Base-by-base conservation (phyloP, 2,329 filamentous ascomycete species). In the Raffaelea deltoideospora region DNA sequence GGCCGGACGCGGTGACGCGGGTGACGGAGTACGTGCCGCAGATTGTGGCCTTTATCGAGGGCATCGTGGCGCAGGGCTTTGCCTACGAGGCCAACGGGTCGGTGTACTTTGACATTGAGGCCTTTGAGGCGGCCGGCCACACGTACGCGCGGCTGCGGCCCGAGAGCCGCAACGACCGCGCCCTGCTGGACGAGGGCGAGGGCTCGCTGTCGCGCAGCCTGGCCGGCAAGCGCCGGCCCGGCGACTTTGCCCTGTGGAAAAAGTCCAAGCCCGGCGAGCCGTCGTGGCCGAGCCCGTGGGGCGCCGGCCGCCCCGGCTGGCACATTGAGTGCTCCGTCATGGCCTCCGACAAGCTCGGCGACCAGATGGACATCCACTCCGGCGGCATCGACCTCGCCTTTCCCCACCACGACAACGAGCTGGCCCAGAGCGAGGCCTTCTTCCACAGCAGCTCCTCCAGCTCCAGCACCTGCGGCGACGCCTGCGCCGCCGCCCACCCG, bases 291-390 rank as follows among this genome's bases (percentile, higher is more conserved):
- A 78, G 71, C 39, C 67, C 72, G 0, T 82, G 77, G 77, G 77
- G 77, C 8, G 61, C 62, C 37, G 78, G 78, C 5, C 61, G 78
- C 15, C 78, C 78, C 2, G 78, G 78, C 6, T 82, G 77, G 78
- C 77, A 82, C 50, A 81, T 82, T 47, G 77, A 82, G 56, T 83
- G 78, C 64, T 77, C 71, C 11, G 76, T 74, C 3, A 82, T 83
- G 77, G 76, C 76, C 5, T 76, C 72, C 7, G 72, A 75, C 34
- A 66, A 73, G 14, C 58, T 82, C 5, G 77, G 77, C 10, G 61
- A 68, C 43, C 64, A 71, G 41, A 73, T 82, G 51, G 78, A 82
- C 52, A 78, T 82, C 23, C 78, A 82, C 52, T 79, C 74, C 22
- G 78, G 78, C 35, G 78, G 78, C 37, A 74, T 80, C 41, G 78